Evolutionary conservation across 257 asterid genomes (phyloP), one percentile per base, ranked within the genome.

Genomic region (Jacaranda mimosifolia): DNA sequence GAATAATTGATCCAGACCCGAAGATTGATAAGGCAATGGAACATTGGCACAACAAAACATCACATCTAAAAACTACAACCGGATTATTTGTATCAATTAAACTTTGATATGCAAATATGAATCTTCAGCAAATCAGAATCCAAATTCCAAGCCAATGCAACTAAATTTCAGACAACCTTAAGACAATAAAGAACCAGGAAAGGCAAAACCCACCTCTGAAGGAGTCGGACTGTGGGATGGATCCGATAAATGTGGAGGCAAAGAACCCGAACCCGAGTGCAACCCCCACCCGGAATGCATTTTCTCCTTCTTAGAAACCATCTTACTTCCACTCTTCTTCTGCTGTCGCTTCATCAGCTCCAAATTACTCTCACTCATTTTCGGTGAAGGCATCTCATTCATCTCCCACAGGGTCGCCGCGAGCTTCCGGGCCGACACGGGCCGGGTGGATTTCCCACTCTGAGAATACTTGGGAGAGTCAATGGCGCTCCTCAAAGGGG

Each of bases 371-470:
- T 86, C 94, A 14, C 87, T 79, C 85, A 77, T 38, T 72, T 70
- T 86, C 11, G 96, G 96, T 32, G 97, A 86, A 56, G 95, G 97
- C 86, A 86, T 80, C 84, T 85, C 97, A 74, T 91, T 91, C 96
- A 93, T 91, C 60, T 91, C 97, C 99, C 99, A 95, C 51, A 95
- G 73, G 1, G 97, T 91, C 56, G 99, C 99, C 1, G 97, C 99
- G 12, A 95, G 88, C 77, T 84, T 88, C 57, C 99, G 84, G 73
- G 99, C 99, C 51, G 99, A 91, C 0, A 91, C 89, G 66, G 98
- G 97, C 72, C 87, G 87, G 57, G 87, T 51, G 7, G 94, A 85
- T 77, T 81, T 83, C 78, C 96, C 92, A 39, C 95, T 75, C 79
- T 86, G 92, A 9, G 92, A 88, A 58, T 74, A 79, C 77, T 68